Evolutionary conservation across 208 protist species (phyloP).

Genomic region (Leishmania lainsoni): DNA sequence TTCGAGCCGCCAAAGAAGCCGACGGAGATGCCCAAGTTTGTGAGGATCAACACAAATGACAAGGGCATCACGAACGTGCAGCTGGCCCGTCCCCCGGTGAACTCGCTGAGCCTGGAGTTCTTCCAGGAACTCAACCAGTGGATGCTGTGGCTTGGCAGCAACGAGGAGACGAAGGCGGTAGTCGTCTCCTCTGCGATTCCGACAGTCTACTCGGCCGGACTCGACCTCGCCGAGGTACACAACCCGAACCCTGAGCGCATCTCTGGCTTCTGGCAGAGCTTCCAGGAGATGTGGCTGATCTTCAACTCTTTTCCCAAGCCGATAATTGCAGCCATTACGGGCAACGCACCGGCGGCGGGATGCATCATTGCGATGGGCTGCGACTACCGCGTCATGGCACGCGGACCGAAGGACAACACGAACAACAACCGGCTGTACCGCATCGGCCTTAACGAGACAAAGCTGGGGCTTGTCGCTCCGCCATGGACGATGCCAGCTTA

Average conservation of each 20-base stretch:
- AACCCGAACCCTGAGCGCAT: constrained; percentile 71
- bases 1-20: constrained; percentile 74
- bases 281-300: constrained; percentile 86
- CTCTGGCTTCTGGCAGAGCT: constrained; percentile 60
- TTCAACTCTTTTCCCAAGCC: constrained; percentile 83
- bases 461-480: constrained; percentile 69
- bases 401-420: constrained; percentile 47
- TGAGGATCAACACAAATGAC: constrained; percentile 60
- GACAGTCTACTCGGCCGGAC: constrained; percentile 79
- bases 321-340: constrained; percentile 77
- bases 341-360: constrained; percentile 72
- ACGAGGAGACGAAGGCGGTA: constrained; percentile 68
- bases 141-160: constrained; percentile 84
- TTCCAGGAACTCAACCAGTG: constrained; percentile 83
- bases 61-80: constrained; percentile 65
- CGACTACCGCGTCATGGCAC: constrained; percentile 83
- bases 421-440: constrained; percentile 56
- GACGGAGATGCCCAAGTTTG: constrained; percentile 67
- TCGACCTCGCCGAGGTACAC: constrained; percentile 80
- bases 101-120: constrained; percentile 75
- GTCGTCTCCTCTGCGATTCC: constrained; percentile 72
- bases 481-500: constrained; percentile 80
- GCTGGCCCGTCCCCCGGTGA: constrained; percentile 62
- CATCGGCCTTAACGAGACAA: constrained; percentile 86
- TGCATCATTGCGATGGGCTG: constrained; percentile 81